Conservation (phyloP, 805 yeast species). For the Suhomyces emberorum region DNA sequence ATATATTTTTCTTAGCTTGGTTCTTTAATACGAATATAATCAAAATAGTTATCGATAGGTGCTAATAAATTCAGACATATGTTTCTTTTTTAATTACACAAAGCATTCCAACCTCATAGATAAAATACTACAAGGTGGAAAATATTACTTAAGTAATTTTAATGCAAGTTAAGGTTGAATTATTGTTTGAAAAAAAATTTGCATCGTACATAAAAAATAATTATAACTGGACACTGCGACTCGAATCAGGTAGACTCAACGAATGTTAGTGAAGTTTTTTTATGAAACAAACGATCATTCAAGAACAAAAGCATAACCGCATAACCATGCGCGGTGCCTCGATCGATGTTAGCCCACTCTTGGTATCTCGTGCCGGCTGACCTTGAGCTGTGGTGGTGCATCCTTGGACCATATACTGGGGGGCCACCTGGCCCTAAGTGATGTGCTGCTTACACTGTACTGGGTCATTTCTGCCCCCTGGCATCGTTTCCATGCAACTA, state of each 20-base stretch:
- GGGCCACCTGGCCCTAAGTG: too few species aligned
- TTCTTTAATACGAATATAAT: background rate
- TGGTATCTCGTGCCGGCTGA: too few species aligned
- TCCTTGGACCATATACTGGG: too few species aligned
- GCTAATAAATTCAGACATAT: background rate
- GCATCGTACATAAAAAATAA: constrained; percentile 4
- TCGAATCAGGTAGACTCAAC: constrained; percentile 1
- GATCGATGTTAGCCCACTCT: too few species aligned
- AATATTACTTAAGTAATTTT: background rate
- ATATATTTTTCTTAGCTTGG: background rate
- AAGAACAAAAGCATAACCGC: too few species aligned
- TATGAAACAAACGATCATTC: background rate
- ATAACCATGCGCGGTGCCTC: too few species aligned
- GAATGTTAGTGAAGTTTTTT: constrained; percentile 4
- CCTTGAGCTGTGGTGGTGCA: too few species aligned
- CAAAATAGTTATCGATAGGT: constrained; percentile 1
- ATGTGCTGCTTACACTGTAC: too few species aligned
- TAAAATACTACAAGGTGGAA: constrained; percentile 1
- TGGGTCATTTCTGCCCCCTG: too few species aligned
- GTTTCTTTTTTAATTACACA: constrained; percentile 3
- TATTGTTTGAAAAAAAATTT: background rate
- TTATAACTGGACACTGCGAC: constrained; percentile 1
- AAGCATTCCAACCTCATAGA: background rate
- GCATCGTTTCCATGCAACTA: too few species aligned
- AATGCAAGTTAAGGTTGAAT: background rate